Evolutionary conservation across 805 yeast species (phyloP).

Genomic region (Schwanniomyces sp.): DNA sequence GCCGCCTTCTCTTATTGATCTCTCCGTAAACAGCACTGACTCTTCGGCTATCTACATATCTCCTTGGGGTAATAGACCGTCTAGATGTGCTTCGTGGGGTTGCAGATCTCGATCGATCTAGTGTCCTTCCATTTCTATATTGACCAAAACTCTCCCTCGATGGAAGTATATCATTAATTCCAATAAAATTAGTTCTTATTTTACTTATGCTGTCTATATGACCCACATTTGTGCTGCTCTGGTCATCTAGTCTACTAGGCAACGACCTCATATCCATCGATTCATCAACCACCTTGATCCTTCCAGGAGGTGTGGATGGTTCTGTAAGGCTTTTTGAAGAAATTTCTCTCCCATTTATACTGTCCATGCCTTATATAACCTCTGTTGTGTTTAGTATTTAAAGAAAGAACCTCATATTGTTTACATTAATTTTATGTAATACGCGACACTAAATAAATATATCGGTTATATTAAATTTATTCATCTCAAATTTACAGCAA

Average conservation of each 20-base stretch:
- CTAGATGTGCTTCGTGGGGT: conserved; percentile 4
- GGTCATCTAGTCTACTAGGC: neutral
- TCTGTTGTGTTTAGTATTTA: neutral
- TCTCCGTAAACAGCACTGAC: conserved; percentile 6
- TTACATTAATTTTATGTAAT: neutral
- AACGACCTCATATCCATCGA: conserved; percentile 4
- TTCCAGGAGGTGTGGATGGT: conserved; percentile 18
- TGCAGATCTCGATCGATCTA: neutral
- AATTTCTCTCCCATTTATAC: neutral
- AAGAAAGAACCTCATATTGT: neutral
- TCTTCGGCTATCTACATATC: conserved; percentile 6
- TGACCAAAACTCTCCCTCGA: neutral
- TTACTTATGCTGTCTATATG: neutral
- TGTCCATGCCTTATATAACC: neutral
- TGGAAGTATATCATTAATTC: neutral
- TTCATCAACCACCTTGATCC: conserved; percentile 1
- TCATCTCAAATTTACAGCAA: neutral
- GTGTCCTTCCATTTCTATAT: neutral
- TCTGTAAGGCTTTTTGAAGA: conserved; percentile 9
- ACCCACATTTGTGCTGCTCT: neutral
- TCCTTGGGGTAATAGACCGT: conserved; percentile 8
- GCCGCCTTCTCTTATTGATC: conserved; percentile 13
- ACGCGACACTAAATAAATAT: neutral
- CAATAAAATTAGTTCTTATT: neutral
- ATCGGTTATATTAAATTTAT: neutral